Conservation (phyloP, 1,139 yeast genomes). For the Taphrina pruni region DNA sequence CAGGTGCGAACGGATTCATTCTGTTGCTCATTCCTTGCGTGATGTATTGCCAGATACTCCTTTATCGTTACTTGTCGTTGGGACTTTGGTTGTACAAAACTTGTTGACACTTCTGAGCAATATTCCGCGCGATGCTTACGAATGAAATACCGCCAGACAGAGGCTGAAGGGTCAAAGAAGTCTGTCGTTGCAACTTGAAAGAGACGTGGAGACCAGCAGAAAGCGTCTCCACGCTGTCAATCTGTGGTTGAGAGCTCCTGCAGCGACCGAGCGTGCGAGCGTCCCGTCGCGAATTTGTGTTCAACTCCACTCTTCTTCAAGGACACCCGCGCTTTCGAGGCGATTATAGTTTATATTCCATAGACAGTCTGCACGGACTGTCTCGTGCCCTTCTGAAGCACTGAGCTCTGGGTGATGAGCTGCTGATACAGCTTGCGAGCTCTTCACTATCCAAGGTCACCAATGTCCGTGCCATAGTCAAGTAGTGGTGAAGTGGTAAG, state of each 20-base stretch:
- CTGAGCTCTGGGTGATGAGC: too few relatives aligned
- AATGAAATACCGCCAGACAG: neutral
- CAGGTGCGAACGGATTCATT: constrained; percentile 26
- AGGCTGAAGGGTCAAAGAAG: neutral
- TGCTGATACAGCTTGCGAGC: too few relatives aligned
- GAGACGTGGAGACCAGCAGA: neutral
- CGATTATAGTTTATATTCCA: too few relatives aligned
- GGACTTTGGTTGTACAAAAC: too few relatives aligned
- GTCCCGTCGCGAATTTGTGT: constrained; percentile 4
- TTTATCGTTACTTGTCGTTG: too few relatives aligned
- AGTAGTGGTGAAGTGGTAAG: too few relatives aligned
- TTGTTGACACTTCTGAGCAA: too few relatives aligned
- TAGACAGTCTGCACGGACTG: too few relatives aligned
- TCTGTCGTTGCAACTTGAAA: neutral
- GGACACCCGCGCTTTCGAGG: neutral
- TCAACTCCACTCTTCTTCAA: neutral
- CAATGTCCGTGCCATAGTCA: too few relatives aligned
- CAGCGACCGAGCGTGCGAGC: neutral
- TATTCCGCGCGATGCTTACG: neutral
- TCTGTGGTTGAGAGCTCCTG: neutral
- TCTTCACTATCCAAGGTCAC: neutral
- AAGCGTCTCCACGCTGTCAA: constrained; percentile 5
- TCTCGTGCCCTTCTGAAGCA: too few relatives aligned
- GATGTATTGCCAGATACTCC: neutral
- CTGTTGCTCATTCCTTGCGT: constrained; percentile 8